Base-by-base conservation (phyloP, 495 filamentous ascomycete species). In the Thermothielavioides terrestris region DNA sequence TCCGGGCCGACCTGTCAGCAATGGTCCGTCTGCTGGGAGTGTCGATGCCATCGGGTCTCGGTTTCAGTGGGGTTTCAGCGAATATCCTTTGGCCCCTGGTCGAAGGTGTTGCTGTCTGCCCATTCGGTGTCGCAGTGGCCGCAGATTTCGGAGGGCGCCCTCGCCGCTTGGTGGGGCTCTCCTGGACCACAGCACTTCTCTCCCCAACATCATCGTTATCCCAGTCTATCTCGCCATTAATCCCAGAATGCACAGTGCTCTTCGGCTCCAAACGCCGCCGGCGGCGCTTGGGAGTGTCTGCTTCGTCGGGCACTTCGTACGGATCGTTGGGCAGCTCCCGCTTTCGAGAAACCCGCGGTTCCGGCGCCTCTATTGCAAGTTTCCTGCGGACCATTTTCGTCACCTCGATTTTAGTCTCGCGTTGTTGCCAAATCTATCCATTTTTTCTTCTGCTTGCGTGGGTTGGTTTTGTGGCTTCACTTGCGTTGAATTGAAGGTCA, bases 1-100 rank as follows among this genome's bases (percentile, higher is more conserved):
- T 84, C 58, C 87, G 80, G 3, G 89, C 91, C 1, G 89, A 95
- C 7, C 83, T 78, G 64, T 95, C 86, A 18, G 82, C 84, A 57
- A 83, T 86, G 45, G 76, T 77, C 37, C 73, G 70, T 58, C 76
- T 75, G 26, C 78, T 72, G 11, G 84, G 78, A 10, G 76, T 83
- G 36, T 61, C 54, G 47, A 51, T 32, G 11, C 56, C 58, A 21
- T 57, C 58, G n/a, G 59, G 45, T 27, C 59, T 67, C 7, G 59
- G 45, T 27, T 60, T 67, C 7, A 66, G 50, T 0, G 72, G 72
- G 10, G 72, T 75, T 25, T 50, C 63, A n/a, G 49, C 39, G 4
- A 58, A 42, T 21, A 61, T 45, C 49, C 64, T 59, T 36, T 64
- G 44, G 42, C 62, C 46, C 42, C 42, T 20, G 34, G 55, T 43